A percentile compares a stretch with the other conserved stretches of the same genome.
phyloP scores from a whole-genome alignment of 2,329 filamentous ascomycete genomes.

The Hypoxylon sp. region DNA sequence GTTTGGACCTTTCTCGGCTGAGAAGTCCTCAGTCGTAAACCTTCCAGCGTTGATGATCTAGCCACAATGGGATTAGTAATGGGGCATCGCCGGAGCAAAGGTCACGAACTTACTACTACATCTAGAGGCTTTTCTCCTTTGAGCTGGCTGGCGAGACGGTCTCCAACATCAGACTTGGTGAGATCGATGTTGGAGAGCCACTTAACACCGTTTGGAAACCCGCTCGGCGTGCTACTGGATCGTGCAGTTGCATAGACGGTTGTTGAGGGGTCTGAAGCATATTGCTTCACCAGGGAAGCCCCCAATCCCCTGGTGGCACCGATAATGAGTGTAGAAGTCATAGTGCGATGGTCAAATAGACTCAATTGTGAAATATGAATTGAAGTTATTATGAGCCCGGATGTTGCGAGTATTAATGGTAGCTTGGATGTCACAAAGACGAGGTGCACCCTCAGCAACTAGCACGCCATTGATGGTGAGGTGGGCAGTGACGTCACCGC shows the following conservation, averaged over 20 bases:
- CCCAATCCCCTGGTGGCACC: conserved; percentile 79
- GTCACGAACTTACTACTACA: conserved; percentile 59
- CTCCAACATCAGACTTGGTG: conserved; percentile 62
- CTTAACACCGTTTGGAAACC: conserved; percentile 61
- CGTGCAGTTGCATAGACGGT: conserved; percentile 74
- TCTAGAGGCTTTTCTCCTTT: conserved; percentile 58
- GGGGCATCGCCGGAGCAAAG: not conserved
- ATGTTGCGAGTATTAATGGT: not conserved
- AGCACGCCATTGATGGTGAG: conserved; percentile 38
- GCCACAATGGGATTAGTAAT: conserved; percentile 47
- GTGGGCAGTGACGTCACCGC: conserved; percentile 37
- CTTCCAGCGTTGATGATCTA: conserved; percentile 79
- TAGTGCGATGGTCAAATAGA: conserved; percentile 5
- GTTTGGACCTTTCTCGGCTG: conserved; percentile 68
- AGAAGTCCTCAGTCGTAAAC: conserved; percentile 76
- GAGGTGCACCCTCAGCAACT: conserved; percentile 5
- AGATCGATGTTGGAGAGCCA: conserved; percentile 75
- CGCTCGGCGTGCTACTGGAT: conserved; percentile 60
- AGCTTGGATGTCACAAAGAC: not conserved
- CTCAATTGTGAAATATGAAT: not conserved
- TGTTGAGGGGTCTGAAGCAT: conserved; percentile 64
- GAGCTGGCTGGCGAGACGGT: conserved; percentile 64
- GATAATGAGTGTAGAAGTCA: conserved; percentile 71
- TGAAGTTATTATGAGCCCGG: not conserved
- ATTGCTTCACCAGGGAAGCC: conserved; percentile 71